Evolutionary conservation across 139 green algal genomes (phyloP), one percentile per base, ranked within the genome.

Genomic region (Asterochloris erici): DNA sequence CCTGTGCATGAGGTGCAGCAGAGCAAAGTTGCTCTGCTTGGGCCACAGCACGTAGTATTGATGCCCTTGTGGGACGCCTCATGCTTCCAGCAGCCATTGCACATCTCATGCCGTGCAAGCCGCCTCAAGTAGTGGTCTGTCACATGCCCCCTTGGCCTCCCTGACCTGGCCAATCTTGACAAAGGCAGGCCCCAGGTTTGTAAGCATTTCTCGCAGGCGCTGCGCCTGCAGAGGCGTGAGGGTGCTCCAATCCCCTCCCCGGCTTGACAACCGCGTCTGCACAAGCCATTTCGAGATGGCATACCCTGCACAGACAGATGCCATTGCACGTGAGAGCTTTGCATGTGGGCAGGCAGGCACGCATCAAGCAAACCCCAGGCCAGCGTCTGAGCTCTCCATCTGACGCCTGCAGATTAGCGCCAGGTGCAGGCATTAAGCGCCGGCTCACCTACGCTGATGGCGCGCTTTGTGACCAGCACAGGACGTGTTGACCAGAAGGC

Each of bases 81-180:
- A 54, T 54, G 38, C 38, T 54, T 54, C 38, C 38, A 54, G 38
- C 38, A 54, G 38, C 38, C 38, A 10, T 54, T 54, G 4, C 2
- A 2, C 2, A 54, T 54, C 38, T 54, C 38, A 54, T 54, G 2
- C 4, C 2, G 2, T 54, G 38, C 38, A 54, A 54, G 38, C 38
- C 6, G 38, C 38, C 38, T 54, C 38, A 54, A 54, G 38, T 6
- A 54, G 38, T 54, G 38, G 6, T 10, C 38, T 54, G 38, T 54
- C 38, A 54, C 6, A 6, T 54, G 38, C 38, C 38, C 38, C 38
- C 38, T 54, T 2, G 38, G n/a, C n/a, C 38, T 64, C 11, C 15
- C 27, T 28, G 26, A 84, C 90, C 84, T 94, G 95, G 0, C 93
- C 95, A 69, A 98, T 96, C 85, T 98, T 98, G 24, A 98, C 89